Conservation (phyloP, 345 rosid genomes). For the Adansonia digitata region DNA sequence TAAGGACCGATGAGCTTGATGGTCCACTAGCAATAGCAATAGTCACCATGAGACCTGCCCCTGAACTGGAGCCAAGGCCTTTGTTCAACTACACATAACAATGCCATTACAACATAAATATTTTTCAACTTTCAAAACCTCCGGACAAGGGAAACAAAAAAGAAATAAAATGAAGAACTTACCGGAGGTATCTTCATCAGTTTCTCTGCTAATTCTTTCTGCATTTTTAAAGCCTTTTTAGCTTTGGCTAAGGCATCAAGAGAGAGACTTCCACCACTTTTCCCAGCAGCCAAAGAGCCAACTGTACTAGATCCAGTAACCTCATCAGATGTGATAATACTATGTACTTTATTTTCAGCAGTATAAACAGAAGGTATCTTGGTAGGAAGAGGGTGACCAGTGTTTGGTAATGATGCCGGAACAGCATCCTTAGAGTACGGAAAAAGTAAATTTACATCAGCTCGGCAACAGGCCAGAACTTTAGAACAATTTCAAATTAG, state of each 20-base stretch:
- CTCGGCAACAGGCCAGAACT: background rate
- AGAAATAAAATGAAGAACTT: slow-evolving; percentile 17
- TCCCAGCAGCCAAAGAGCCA: slow-evolving; percentile 79
- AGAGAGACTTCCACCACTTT: slow-evolving; percentile 71
- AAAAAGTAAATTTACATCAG: slow-evolving; percentile 3
- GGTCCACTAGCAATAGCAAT: slow-evolving; percentile 20
- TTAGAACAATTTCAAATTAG: background rate
- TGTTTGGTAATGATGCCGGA: slow-evolving; percentile 22
- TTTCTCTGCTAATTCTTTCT: slow-evolving; percentile 63
- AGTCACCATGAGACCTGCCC: slow-evolving; percentile 18
- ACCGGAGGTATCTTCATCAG: slow-evolving; percentile 64
- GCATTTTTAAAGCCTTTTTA: slow-evolving; percentile 72
- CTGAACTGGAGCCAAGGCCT: slow-evolving; percentile 27
- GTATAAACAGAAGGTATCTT: slow-evolving; percentile 97
- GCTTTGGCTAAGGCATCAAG: slow-evolving; percentile 90
- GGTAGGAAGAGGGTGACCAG: slow-evolving; percentile 46
- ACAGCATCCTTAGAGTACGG: slow-evolving; percentile 46
- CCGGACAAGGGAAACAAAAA: background rate
- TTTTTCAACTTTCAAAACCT: background rate
- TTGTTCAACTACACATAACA: slow-evolving; percentile 42
- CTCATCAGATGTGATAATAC: slow-evolving; percentile 98
- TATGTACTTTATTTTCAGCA: slow-evolving; percentile 99
- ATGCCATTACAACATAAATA: background rate
- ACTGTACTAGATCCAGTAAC: slow-evolving; percentile 99
- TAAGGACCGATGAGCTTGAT: slow-evolving; percentile 24